Evolutionary conservation across 495 filamentous ascomycete genomes (phyloP).

Genomic region (Daldinia caldariorum): DNA sequence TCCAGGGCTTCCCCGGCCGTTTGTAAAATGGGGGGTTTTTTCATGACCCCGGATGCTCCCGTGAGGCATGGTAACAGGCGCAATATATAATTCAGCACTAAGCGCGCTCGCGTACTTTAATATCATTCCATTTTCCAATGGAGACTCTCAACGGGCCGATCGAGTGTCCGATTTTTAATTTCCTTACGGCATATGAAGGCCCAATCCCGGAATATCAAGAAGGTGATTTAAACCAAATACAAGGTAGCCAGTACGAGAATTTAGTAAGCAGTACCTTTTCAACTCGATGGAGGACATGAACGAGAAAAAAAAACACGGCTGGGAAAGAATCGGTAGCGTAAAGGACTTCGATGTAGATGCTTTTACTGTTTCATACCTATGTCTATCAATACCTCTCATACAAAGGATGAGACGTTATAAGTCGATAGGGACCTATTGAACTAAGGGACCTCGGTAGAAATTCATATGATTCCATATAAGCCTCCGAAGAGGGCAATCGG

Average conservation of each 20-base stretch:
- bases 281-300: background rate
- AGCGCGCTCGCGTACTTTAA: background rate
- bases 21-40: background rate
- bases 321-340: background rate
- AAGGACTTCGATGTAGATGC: background rate
- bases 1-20: background rate
- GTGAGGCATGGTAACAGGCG: background rate
- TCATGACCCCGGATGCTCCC: slow-evolving; percentile 4
- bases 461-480: background rate
- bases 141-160: background rate
- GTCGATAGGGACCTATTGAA: background rate
- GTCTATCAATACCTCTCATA: background rate
- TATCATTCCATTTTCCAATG: background rate
- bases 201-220: background rate
- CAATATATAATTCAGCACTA: background rate
- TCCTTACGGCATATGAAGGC: background rate
- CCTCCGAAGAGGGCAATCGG: background rate
- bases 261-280: background rate
- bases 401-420: background rate
- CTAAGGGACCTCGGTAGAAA: background rate
- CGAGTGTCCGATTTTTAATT: background rate
- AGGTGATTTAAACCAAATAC: background rate
- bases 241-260: background rate
- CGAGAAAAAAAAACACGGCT: too few species aligned
- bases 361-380: background rate